A percentile compares a stretch with the other conserved stretches of the same genome.
phyloP scores from a whole-genome alignment of 2,329 filamentous ascomycete genomes.

The Xylariomycetidae sp. region DNA sequence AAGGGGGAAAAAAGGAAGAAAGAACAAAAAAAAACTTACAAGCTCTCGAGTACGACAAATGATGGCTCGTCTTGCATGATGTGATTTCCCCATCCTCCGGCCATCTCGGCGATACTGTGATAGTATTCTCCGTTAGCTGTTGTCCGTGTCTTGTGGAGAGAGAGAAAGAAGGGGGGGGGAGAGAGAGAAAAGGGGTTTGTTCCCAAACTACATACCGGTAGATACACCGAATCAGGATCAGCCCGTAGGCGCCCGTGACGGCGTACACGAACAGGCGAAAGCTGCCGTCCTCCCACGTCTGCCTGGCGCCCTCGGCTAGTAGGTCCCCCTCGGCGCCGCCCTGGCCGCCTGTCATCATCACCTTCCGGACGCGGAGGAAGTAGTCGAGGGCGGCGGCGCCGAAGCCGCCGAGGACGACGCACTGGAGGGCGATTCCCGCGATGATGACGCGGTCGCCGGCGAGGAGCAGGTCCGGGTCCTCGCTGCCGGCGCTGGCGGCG shows the following conservation, averaged over 20 bases:
- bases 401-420: conserved; percentile 43
- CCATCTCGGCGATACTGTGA: conserved; percentile 58
- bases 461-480: conserved; percentile 34
- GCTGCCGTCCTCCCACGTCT: conserved; percentile 37
- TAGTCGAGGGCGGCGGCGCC: conserved; percentile 42
- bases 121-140: too few relatives aligned
- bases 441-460: conserved; percentile 49
- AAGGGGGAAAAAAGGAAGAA: too few relatives aligned
- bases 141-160: conserved; percentile 3
- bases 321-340: conserved; percentile 9
- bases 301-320: conserved; percentile 14
- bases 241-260: conserved; percentile 39
- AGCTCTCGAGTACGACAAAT: conserved; percentile 55
- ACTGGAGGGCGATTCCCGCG: conserved; percentile 50
- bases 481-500: conserved; percentile 42
- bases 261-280: conserved; percentile 41
- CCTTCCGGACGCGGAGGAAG: conserved; percentile 35
- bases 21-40: conserved; percentile 31
- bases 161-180: background rate
- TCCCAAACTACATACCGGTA: conserved; percentile 44
- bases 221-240: conserved; percentile 48
- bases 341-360: conserved; percentile 29
- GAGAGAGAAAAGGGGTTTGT: too few relatives aligned
- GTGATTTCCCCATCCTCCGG: conserved; percentile 57
- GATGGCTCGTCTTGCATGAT: conserved; percentile 60